Percentiles rank a stretch among this genome's conserved stretches.
Evolutionary conservation across 768 basidiomycete species (phyloP).

Genomic region (Leccinum pellstonianum): DNA sequence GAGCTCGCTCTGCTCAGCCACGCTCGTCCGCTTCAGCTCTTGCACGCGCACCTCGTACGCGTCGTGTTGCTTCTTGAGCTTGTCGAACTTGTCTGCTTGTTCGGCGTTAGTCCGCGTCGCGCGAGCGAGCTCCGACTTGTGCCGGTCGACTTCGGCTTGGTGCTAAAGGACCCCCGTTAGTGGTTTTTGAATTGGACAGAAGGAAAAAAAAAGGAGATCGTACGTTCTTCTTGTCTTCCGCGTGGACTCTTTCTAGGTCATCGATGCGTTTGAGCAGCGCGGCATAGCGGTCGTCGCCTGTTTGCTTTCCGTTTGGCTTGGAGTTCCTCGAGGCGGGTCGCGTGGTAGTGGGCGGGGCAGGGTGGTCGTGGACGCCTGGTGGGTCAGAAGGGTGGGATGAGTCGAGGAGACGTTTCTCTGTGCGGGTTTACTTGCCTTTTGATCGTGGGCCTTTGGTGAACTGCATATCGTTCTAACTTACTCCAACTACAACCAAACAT

Average conservation of each 20-base stretch:
- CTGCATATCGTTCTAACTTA: constrained; percentile 25
- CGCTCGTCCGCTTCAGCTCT: constrained; percentile 53
- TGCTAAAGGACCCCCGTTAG: constrained; percentile 42
- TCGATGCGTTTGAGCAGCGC: constrained; percentile 61
- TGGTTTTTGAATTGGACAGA: background rate
- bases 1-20: constrained; percentile 56
- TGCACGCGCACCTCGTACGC: constrained; percentile 56
- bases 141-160: constrained; percentile 54
- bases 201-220: background rate
- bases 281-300: constrained; percentile 47
- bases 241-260: constrained; percentile 59
- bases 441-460: constrained; percentile 49
- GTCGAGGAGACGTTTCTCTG: background rate
- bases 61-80: constrained; percentile 62
- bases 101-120: constrained; percentile 49
- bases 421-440: constrained; percentile 6
- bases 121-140: constrained; percentile 55
- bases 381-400: constrained; percentile 23
- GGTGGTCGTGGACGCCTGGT: constrained; percentile 36
- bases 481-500: constrained; percentile 20
- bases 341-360: constrained; percentile 8
- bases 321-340: constrained; percentile 30
- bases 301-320: constrained; percentile 20
- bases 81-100: constrained; percentile 53
- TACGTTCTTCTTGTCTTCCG: constrained; percentile 66